These are phyloP conservation scores for Rosellinia necatrix DNA, from an alignment of 2,329 filamentous ascomycete species.

Conservation along the genomic window DNA sequence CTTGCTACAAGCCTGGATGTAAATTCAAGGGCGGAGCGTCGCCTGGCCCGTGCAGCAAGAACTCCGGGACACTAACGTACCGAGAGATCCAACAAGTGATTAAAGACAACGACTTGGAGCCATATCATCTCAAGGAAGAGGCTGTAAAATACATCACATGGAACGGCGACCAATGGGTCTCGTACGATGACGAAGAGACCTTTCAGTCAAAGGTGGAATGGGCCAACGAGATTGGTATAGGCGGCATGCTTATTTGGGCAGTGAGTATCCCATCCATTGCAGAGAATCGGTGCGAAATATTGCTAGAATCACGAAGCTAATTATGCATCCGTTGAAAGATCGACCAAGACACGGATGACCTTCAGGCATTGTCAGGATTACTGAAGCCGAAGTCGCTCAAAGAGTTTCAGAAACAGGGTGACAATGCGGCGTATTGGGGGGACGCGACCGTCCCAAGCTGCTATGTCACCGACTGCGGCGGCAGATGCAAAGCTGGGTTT, in stretches of 20 bases:
- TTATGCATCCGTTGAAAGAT: neutral
- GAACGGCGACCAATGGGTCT: constrained; percentile 13
- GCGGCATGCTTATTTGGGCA: constrained; percentile 43
- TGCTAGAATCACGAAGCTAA: constrained; percentile 17
- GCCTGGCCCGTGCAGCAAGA: neutral
- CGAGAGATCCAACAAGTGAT: neutral
- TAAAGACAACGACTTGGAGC: neutral
- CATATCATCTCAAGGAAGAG: neutral
- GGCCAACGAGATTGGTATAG: constrained; percentile 41
- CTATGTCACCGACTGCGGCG: neutral
- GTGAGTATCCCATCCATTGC: too few relatives aligned
- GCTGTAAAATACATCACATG: neutral
- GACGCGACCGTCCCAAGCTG: neutral
- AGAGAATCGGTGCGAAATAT: too few relatives aligned
- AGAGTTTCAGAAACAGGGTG: neutral
- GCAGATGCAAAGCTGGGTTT: neutral
- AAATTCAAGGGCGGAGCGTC: neutral
- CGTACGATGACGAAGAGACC: constrained; percentile 35
- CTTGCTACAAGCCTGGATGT: neutral
- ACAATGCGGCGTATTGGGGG: neutral
- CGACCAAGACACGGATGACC: neutral
- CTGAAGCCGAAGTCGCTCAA: neutral
- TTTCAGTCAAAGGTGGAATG: constrained; percentile 41
- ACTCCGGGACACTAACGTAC: neutral
- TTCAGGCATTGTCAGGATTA: neutral